Conservation (phyloP, 176 grass and related monocot genomes). For the Ensete ventricosum region DNA sequence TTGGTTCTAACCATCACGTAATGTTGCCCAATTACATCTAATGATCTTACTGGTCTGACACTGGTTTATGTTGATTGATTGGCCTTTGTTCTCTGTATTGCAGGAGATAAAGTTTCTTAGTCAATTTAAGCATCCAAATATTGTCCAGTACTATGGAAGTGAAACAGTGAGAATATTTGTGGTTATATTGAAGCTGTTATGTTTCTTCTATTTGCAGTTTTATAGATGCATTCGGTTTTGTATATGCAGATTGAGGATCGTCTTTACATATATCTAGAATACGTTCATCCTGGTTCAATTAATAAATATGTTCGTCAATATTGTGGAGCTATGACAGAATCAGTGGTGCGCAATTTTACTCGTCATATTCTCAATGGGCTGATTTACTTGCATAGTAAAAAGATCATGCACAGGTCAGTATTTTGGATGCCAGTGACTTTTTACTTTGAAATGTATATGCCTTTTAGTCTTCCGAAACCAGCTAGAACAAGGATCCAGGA, state of each 20-base stretch:
- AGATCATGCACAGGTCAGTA: conserved; percentile 62
- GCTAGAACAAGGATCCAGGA: too few species aligned
- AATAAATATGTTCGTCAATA: conserved; percentile 90
- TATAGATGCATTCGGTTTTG: conserved; percentile 11
- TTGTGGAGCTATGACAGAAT: conserved; percentile 92
- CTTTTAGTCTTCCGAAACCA: too few species aligned
- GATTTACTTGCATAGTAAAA: conserved; percentile 91
- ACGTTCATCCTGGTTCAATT: conserved; percentile 97
- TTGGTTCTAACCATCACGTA: not conserved
- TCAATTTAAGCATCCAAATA: conserved; percentile 87
- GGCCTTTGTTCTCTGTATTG: conserved; percentile 27
- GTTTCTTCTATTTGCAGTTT: conserved; percentile 1
- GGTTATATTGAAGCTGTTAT: conserved; percentile 3
- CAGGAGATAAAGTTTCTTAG: conserved; percentile 97
- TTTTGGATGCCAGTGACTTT: not conserved
- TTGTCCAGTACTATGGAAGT: conserved; percentile 97
- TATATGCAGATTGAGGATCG: conserved; percentile 50
- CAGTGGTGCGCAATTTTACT: conserved; percentile 90
- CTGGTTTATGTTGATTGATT: conserved; percentile 15
- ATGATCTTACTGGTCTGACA: not conserved
- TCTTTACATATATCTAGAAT: conserved; percentile 98
- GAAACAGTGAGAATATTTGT: conserved; percentile 54
- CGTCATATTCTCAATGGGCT: conserved; percentile 92
- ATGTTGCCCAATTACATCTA: not conserved
- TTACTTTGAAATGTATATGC: not conserved